Evolutionary conservation across 2,329 filamentous ascomycete genomes (phyloP).

Genomic region (Claviceps africana): DNA sequence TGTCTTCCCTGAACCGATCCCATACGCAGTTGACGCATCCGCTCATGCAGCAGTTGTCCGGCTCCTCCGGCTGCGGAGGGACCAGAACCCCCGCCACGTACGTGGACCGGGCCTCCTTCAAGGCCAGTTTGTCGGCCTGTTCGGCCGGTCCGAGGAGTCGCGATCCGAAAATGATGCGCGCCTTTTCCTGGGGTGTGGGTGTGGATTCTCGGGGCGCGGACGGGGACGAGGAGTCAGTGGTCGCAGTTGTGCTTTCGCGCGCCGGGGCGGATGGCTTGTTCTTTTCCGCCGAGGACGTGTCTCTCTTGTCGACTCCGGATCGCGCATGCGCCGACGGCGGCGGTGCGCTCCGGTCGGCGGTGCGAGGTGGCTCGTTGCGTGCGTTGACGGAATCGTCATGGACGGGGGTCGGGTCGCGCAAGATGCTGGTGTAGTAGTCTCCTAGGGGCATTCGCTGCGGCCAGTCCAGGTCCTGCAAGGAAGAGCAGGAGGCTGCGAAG

Average conservation of each 20-base stretch:
- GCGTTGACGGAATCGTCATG: slow-evolving; percentile 6
- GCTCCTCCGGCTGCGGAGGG: slow-evolving; percentile 73
- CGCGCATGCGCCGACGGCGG: slow-evolving; percentile 3
- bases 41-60: slow-evolving; percentile 98
- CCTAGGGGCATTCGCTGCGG: slow-evolving; percentile 35
- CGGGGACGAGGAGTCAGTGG: slow-evolving; percentile 7
- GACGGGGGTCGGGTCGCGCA: slow-evolving; percentile 31
- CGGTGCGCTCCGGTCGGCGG: slow-evolving; percentile 16
- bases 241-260: slow-evolving; percentile 2
- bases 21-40: slow-evolving; percentile 97
- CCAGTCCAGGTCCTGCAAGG: slow-evolving; percentile 15
- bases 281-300: neutral
- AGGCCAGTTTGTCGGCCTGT: slow-evolving; percentile 44
- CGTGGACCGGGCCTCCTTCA: slow-evolving; percentile 43
- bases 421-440: slow-evolving; percentile 44
- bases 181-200: slow-evolving; percentile 37
- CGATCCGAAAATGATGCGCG: slow-evolving; percentile 68
- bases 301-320: neutral
- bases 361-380: slow-evolving; percentile 29
- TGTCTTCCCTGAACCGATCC: slow-evolving; percentile 80
- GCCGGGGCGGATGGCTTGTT: slow-evolving; percentile 5
- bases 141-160: slow-evolving; percentile 61
- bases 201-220: slow-evolving; percentile 18
- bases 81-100: slow-evolving; percentile 67
- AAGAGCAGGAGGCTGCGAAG: slow-evolving; percentile 15